Conservation (phyloP, 2,329 filamentous ascomycete species). For the Ceratocystis lukuohia region DNA sequence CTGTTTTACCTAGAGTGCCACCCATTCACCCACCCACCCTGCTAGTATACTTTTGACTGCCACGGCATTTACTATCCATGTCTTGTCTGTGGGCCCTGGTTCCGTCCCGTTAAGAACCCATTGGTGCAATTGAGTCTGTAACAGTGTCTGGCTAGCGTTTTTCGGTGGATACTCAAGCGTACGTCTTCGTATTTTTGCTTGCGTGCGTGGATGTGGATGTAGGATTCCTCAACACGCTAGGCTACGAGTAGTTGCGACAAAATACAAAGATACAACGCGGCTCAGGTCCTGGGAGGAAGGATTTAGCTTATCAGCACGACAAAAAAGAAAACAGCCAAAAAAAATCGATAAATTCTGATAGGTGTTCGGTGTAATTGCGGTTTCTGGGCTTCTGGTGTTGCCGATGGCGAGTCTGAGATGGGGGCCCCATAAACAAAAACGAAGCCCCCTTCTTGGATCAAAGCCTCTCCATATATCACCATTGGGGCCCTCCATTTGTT, state of each 20-base stretch:
- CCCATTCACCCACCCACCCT: neutral
- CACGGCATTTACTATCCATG: neutral
- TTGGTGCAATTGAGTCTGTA: too few species aligned
- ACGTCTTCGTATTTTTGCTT: neutral
- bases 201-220: neutral
- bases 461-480: neutral
- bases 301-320: neutral
- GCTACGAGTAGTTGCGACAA: neutral
- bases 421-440: conserved; percentile 1
- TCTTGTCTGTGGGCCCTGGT: neutral
- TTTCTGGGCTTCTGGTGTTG: neutral
- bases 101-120: neutral
- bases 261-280: neutral
- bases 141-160: too few species aligned
- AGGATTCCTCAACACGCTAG: neutral
- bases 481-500: neutral
- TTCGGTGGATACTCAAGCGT: too few species aligned
- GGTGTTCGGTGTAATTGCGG: neutral
- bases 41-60: conserved; percentile 2
- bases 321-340: neutral
- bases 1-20: neutral
- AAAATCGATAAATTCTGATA: neutral
- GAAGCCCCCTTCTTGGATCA: neutral
- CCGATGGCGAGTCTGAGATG: neutral
- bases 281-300: neutral